Evolutionary conservation across 2,329 filamentous ascomycete species (phyloP), one percentile per base, ranked within the genome.

Genomic region (Hymenotorrendiella dingleyae): DNA sequence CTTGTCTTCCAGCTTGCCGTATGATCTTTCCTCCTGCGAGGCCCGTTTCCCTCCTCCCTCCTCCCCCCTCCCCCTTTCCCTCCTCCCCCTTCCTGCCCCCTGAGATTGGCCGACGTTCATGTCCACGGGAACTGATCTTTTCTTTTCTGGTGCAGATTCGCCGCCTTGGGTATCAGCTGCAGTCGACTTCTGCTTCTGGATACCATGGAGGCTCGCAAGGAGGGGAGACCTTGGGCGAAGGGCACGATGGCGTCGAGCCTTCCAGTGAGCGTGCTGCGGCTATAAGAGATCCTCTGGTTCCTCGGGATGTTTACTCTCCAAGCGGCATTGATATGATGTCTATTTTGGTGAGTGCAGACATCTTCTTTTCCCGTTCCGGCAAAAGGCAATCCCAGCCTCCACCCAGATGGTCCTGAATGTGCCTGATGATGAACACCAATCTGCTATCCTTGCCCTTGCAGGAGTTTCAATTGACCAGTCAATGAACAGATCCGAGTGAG

Each of bases 401-500:
- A 11, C 10, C 16, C 27, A n/a, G 4, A 22, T 29, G 20, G 6
- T 7, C 6, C n/a, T 29, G 26, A 22, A 22, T 20, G 8, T 34
- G 10, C 6, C 32, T 34, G 32, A 34, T 20, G 17, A 20, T 11
- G 17, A 20, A 10, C n/a, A n/a, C n/a, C 30, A 14, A 20, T 29
- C 27, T 6, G 12, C 36, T 16, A 19, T n/a, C 21, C 26, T 19
- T 12, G 20, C 10, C 11, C 12, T 10, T 23, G 14, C 21, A 26
- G 34, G n/a, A 20, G 17, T 11, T 22, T 14, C 23, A 23, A 14
- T 9, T 23, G 24, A 34, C 10, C 36, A 5, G 14, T 26, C 23
- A 4, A 10, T 11, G 17, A n/a, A n/a, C 26, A 59, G 56, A 27
- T 56, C 14, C 38, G 44, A 23, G 87, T 97, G 7, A 86, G 87